These are phyloP conservation scores for Populus simonii DNA, from an alignment of 345 rosid species.

Conservation along the genomic window DNA sequence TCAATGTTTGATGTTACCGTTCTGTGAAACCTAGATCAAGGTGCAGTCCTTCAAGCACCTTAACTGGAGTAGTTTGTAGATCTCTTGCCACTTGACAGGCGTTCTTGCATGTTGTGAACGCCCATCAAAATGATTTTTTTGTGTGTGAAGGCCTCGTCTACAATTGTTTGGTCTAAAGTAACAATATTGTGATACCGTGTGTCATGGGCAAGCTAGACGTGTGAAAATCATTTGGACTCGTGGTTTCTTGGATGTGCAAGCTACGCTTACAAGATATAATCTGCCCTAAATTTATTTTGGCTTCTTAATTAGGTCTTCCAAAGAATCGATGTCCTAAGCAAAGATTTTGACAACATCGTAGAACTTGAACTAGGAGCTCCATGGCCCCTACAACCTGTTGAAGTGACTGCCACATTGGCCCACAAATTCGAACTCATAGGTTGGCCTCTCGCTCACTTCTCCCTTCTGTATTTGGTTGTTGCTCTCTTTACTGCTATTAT, in stretches of 20 bases:
- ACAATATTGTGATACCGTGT: neutral
- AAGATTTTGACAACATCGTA: conserved; percentile 85
- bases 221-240: neutral
- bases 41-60: neutral
- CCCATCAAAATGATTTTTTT: neutral
- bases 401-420: conserved; percentile 76
- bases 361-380: conserved; percentile 86
- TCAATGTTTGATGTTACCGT: neutral
- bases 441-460: conserved; percentile 13
- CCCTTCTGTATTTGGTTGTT: neutral
- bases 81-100: neutral
- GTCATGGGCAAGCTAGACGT: neutral
- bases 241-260: neutral
- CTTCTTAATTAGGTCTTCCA: conserved; percentile 65
- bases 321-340: conserved; percentile 76
- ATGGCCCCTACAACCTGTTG: conserved; percentile 78
- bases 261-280: neutral
- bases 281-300: neutral
- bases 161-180: neutral
- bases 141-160: neutral
- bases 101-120: neutral
- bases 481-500: neutral
- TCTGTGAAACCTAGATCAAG: neutral
- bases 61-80: neutral
- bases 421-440: conserved; percentile 89